Base-by-base conservation (phyloP, 2,329 filamentous ascomycete genomes). In the Diaporthe eres region DNA sequence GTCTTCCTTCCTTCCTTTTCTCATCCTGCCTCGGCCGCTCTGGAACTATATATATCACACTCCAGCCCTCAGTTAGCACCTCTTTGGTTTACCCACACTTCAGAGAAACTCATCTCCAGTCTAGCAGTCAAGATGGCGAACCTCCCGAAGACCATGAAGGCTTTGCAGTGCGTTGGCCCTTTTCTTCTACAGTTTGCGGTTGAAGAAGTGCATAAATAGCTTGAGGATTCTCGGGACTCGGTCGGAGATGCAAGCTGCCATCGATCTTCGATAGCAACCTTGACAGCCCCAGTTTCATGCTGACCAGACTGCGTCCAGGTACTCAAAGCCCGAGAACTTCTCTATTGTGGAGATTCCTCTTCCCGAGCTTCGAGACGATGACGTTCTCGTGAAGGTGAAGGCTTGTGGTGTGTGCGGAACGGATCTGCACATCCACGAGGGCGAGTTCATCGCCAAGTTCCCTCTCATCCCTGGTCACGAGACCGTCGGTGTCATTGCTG, bases 391-490 rank as follows among this genome's bases (percentile, higher is more conserved):
- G 84, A 92, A 93, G 84, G 91, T 93, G 81, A 92, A 93, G 84
- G 92, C 90, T 74, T 92, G 90, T 79, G 90, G 91, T 85, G 90
- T 92, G 77, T 92, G 90, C 79, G 89, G 89, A 78, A 90, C 72
- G 85, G 84, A 85, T 79, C 76, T 85, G 81, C 90, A 92, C 80
- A 92, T 92, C 80, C 92, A 94, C 81, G 90, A 93, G 82, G 92
- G 92, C 80, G 92, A 94, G 84, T 94, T 94, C 79, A 87, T 87
- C 58, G 86, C 85, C 78, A 85, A 92, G 85, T 93, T 93, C 81
- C 92, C 92, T 71, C 85, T 93, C 75, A 91, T 93, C 79, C 91
- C 91, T 76, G 91, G 92, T 68, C 92, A 94, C 79, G 92, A 94
- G 82, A 93, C 92, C 49, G 90, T 92, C 55, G 92, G 92, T 79